Evolutionary conservation across 352 stramenopile genomes (phyloP).

Genomic region (Phytopythium montanum): DNA sequence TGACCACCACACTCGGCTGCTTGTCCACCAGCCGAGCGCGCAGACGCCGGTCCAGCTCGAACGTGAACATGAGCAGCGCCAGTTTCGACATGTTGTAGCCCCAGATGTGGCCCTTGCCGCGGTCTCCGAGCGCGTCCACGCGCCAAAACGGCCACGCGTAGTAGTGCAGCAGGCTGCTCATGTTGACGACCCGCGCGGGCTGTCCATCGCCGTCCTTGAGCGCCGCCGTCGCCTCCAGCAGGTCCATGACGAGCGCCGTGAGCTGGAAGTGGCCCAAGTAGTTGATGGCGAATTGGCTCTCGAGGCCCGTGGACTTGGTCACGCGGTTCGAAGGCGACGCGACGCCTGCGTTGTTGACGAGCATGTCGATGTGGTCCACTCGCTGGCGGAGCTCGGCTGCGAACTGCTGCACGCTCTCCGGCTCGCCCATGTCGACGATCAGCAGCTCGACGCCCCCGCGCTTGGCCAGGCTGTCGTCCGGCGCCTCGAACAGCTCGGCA

Average conservation of each 20-base stretch:
- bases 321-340: constrained; percentile 9
- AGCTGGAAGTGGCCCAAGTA: constrained; percentile 11
- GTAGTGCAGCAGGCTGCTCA: too few relatives aligned
- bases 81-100: constrained; percentile 28
- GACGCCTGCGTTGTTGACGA: constrained; percentile 18
- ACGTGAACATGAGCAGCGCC: constrained; percentile 70
- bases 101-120: constrained; percentile 11
- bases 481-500: too few relatives aligned
- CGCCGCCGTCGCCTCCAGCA: too few relatives aligned
- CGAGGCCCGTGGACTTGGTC: too few relatives aligned
- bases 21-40: constrained; percentile 10
- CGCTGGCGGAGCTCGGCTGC: constrained; percentile 22
- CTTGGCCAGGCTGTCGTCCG: too few relatives aligned
- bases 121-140: too few relatives aligned
- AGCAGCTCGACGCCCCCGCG: too few relatives aligned
- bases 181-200: too few relatives aligned
- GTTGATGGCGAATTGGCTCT: constrained; percentile 4
- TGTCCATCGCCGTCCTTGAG: too few relatives aligned
- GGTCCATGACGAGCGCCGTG: too few relatives aligned
- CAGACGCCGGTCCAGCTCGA: constrained; percentile 66
- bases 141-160: too few relatives aligned
- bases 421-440: too few relatives aligned
- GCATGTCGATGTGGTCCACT: constrained; percentile 17
- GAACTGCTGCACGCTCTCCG: constrained; percentile 31
- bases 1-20: constrained; percentile 24